A percentile compares a stretch with the other conserved stretches of the same genome.
Conservation (phyloP, 2,329 filamentous ascomycete species). For the Dichotomopilus funicola region DNA sequence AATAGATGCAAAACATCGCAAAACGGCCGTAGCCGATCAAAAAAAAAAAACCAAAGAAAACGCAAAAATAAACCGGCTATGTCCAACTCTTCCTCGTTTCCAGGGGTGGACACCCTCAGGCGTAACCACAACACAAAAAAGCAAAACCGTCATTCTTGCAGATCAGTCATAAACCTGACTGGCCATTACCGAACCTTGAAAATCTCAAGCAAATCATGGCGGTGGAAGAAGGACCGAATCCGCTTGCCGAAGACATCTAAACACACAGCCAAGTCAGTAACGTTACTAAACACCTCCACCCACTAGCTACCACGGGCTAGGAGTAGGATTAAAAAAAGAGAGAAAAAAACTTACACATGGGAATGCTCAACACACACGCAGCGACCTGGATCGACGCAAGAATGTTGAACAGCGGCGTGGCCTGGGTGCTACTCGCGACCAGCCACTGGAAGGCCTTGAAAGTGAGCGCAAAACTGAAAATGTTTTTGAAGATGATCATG, state of each 20-base stretch:
- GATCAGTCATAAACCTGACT: neutral
- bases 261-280: neutral
- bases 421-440: constrained; percentile 52
- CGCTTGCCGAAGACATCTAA: constrained; percentile 73
- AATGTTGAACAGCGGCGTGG: constrained; percentile 53
- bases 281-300: neutral
- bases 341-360: constrained; percentile 64
- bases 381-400: constrained; percentile 72
- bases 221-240: constrained; percentile 66
- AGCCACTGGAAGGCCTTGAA: constrained; percentile 84
- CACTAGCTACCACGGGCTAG: too few relatives aligned
- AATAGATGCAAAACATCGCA: neutral
- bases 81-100: neutral
- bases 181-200: constrained; percentile 25
- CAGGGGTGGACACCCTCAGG: neutral
- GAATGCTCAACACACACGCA: constrained; percentile 67
- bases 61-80: neutral
- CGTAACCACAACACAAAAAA: neutral
- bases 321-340: too few relatives aligned
- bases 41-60: neutral
- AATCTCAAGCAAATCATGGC: constrained; percentile 62
- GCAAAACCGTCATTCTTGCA: neutral
- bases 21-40: neutral
- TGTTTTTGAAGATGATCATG: constrained; percentile 88
- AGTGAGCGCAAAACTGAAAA: constrained; percentile 82